Evolutionary conservation across 164 flowering plant species (phyloP).

Genomic region (Taxillus chinensis): DNA sequence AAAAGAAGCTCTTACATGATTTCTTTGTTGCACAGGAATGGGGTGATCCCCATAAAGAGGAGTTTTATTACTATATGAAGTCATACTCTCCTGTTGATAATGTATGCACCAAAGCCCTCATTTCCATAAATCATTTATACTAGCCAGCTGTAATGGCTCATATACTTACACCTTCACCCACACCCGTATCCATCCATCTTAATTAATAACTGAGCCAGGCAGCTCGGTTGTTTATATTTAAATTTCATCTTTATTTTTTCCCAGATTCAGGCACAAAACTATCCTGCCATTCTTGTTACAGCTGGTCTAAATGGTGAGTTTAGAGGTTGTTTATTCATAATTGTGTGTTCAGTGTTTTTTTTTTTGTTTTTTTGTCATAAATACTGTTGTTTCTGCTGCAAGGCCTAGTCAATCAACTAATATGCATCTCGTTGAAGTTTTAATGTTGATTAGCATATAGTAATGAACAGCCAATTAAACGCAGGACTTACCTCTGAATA

Average conservation of each 20-base stretch:
- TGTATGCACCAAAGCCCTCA: constrained; percentile 21
- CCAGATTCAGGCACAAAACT: constrained; percentile 70
- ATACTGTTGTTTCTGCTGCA: no score
- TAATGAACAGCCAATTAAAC: no score
- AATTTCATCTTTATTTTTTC: not conserved
- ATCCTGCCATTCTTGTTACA: constrained; percentile 77
- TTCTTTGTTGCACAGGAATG: constrained; percentile 50
- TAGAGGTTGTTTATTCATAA: not conserved
- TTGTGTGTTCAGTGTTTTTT: no score
- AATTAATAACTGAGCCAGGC: not conserved
- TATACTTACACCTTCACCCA: no score
- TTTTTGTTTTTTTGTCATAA: no score
- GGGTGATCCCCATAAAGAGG: constrained; percentile 81
- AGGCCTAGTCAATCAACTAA: no score
- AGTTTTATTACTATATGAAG: constrained; percentile 70
- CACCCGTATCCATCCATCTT: not conserved
- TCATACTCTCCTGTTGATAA: constrained; percentile 87
- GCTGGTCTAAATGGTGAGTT: constrained; percentile 82
- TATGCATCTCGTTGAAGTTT: no score
- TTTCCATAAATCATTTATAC: not conserved
- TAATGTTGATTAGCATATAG: no score
- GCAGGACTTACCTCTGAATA: no score
- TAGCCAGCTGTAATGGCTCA: not conserved
- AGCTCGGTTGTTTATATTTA: not conserved
- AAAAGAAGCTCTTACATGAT: not conserved